Percentiles rank a stretch among this genome's conserved stretches.
Evolutionary conservation across 148 eudicot genomes (phyloP).

Genomic region (Polygonum maritimum): DNA sequence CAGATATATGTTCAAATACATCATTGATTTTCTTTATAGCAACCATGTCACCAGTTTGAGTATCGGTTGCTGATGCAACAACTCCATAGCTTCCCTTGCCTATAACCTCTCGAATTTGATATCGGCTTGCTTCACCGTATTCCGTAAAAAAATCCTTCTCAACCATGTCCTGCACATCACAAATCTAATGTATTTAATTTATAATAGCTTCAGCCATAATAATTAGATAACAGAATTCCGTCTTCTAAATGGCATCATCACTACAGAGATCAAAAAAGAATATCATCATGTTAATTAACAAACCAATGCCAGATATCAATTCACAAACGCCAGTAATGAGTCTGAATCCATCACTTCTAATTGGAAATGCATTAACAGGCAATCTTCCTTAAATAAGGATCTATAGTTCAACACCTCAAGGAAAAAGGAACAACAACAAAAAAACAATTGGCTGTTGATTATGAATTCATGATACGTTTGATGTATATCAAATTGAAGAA

Average conservation of each 20-base stretch:
- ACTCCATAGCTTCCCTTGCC: slow-evolving; percentile 73
- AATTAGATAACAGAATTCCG: no score
- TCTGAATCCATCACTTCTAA: neutral
- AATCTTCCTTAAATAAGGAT: neutral
- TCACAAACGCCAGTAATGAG: no score
- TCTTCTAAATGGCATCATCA: no score
- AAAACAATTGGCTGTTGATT: neutral
- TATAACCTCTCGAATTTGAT: slow-evolving; percentile 56
- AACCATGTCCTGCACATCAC: slow-evolving; percentile 32
- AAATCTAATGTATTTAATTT: neutral
- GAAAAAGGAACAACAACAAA: neutral
- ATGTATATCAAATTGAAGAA: neutral
- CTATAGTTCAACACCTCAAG: neutral
- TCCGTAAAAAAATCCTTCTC: slow-evolving; percentile 62
- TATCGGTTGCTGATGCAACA: slow-evolving; percentile 61
- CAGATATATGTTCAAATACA: slow-evolving; percentile 6
- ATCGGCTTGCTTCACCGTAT: slow-evolving; percentile 58
- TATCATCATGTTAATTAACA: no score
- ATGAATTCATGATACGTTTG: neutral
- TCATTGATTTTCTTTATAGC: slow-evolving; percentile 38
- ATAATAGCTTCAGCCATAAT: no score
- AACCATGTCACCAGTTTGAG: slow-evolving; percentile 60
- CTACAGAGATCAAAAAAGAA: no score
- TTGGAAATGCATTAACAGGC: neutral
- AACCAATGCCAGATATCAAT: neutral